phyloP scores from a whole-genome alignment of 164 flowering plant species.

The Umbellularia californica region DNA sequence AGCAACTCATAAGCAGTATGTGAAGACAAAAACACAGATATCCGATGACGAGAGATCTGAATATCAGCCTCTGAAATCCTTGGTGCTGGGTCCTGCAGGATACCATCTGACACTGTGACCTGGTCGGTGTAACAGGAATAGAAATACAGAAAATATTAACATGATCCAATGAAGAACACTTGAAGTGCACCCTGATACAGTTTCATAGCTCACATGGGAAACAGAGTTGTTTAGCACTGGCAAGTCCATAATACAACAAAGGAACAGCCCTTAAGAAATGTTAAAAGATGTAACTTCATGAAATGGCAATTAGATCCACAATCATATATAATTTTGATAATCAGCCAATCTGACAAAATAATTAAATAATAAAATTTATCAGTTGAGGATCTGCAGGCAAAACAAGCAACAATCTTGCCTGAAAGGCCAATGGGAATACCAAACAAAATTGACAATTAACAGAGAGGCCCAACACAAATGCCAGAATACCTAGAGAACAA shows the following conservation, averaged over 20 bases:
- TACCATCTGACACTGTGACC: constrained; percentile 45
- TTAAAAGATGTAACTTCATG: background rate
- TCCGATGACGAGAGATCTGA: constrained; percentile 59
- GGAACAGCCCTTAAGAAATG: background rate
- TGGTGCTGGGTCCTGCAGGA: constrained; percentile 40
- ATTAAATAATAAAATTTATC: background rate
- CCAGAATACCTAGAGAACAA: background rate
- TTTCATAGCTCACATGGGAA: background rate
- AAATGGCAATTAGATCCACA: background rate
- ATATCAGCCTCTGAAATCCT: constrained; percentile 66
- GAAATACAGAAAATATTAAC: constrained; percentile 1
- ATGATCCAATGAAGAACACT: background rate
- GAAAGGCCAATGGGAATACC: background rate
- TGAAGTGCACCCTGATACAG: background rate
- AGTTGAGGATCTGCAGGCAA: background rate
- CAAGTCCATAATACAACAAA: background rate
- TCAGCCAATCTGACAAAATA: background rate
- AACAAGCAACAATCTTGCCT: background rate
- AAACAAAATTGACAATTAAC: background rate
- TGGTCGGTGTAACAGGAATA: constrained; percentile 17
- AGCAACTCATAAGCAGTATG: constrained; percentile 85
- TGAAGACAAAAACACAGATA: constrained; percentile 60
- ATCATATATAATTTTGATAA: background rate
- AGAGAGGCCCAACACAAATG: background rate
- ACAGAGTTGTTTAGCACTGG: background rate